Evolutionary conservation across 2,329 filamentous ascomycete genomes (phyloP).

Genomic region (Piedraia hortae): DNA sequence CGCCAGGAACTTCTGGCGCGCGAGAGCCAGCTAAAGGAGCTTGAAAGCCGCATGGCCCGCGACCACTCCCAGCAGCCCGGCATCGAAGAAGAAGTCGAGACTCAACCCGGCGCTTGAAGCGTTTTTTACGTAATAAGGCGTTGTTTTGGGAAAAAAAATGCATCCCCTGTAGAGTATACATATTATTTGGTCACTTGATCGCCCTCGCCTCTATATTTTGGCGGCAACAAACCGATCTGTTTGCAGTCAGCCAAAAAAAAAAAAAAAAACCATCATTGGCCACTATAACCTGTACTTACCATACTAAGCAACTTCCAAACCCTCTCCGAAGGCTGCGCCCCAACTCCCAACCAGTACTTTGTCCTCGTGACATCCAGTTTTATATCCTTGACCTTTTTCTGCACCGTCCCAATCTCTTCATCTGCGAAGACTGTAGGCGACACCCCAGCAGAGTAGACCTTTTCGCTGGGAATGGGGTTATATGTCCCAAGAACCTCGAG

Average conservation of each 20-base stretch:
- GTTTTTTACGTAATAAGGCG: too few species aligned
- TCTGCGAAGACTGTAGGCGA: slow-evolving; percentile 17
- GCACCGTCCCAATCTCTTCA: too few species aligned
- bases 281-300: slow-evolving; percentile 21
- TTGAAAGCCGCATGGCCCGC: slow-evolving; percentile 88
- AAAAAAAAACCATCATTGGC: not conserved
- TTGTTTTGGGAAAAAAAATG: not conserved
- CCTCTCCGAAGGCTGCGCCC: slow-evolving; percentile 75
- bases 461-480: slow-evolving; percentile 31
- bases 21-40: slow-evolving; percentile 95
- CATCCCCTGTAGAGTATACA: not conserved
- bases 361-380: slow-evolving; percentile 56
- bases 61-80: slow-evolving; percentile 8
- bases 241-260: not conserved
- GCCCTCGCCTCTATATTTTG: slow-evolving; percentile 12
- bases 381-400: slow-evolving; percentile 73
- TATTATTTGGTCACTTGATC: not conserved
- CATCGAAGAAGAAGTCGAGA: slow-evolving; percentile 5
- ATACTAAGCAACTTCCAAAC: slow-evolving; percentile 66
- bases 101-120: slow-evolving; percentile 5
- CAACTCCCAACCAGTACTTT: slow-evolving; percentile 90
- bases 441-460: slow-evolving; percentile 23
- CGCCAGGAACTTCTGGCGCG: slow-evolving; percentile 90
- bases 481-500: slow-evolving; percentile 66
- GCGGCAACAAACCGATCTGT: slow-evolving; percentile 18